Percentiles rank a stretch among this genome's conserved stretches.
These are phyloP conservation scores for Galerina marginata DNA, from an alignment of 768 basidiomycete genomes.

Conservation along the genomic window DNA sequence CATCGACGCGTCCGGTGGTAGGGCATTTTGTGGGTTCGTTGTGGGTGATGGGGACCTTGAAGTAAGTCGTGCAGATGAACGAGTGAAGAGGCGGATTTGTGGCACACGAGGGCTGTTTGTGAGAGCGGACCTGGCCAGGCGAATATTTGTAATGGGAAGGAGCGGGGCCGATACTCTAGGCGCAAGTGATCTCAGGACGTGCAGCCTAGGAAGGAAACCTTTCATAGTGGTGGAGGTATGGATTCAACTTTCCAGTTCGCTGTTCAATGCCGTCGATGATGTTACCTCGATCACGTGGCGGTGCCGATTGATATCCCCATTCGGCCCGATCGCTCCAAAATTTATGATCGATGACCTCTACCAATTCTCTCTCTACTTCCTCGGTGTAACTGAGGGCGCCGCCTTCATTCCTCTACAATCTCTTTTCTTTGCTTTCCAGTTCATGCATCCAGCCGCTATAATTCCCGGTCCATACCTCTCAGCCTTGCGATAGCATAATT, in stretches of 20 bases:
- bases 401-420: constrained; percentile 7
- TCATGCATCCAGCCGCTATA: constrained; percentile 48
- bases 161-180: constrained; percentile 54
- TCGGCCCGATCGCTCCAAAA: constrained; percentile 15
- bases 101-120: constrained; percentile 31
- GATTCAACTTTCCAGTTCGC: not conserved
- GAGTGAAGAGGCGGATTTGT: constrained; percentile 52
- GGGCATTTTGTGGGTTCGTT: constrained; percentile 34
- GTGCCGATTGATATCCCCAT: constrained; percentile 19
- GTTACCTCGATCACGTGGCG: constrained; percentile 14
- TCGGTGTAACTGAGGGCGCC: not conserved
- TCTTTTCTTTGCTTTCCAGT: constrained; percentile 29
- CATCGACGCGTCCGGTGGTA: constrained; percentile 59
- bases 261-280: constrained; percentile 12
- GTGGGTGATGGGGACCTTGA: constrained; percentile 38
- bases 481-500: constrained; percentile 55
- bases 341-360: constrained; percentile 1
- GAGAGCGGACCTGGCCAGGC: constrained; percentile 33
- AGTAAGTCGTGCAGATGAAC: constrained; percentile 53
- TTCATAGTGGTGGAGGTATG: constrained; percentile 34
- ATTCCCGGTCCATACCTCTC: constrained; percentile 34
- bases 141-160: constrained; percentile 49
- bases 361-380: not conserved
- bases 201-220: constrained; percentile 48
- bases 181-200: constrained; percentile 49